Percentiles rank a stretch among this genome's conserved stretches.
Evolutionary conservation across 2,329 filamentous ascomycete genomes (phyloP).

Genomic region (Botrytis pseudocinerea): DNA sequence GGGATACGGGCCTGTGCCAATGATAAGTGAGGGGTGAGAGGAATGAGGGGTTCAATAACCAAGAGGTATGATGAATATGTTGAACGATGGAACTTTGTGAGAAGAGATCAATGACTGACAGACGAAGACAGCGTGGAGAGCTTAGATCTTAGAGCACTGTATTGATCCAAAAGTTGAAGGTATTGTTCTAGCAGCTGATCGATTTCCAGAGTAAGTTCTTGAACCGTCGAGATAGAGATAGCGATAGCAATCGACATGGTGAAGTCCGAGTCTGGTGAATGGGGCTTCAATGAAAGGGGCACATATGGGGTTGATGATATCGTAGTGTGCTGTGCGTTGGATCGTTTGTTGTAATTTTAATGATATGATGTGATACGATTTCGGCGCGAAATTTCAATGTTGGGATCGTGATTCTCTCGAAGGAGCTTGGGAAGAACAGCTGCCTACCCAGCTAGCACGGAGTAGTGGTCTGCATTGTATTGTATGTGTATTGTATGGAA

Average conservation of each 20-base stretch:
- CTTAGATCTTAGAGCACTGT: slow-evolving; percentile 58
- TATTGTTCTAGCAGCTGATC: slow-evolving; percentile 48
- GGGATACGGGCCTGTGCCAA: not conserved
- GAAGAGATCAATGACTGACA: slow-evolving; percentile 49
- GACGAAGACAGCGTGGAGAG: slow-evolving; percentile 55
- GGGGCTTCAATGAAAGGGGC: not conserved
- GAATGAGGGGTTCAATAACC: not conserved
- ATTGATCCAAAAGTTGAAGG: slow-evolving; percentile 64
- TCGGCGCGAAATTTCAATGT: not conserved
- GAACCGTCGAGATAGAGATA: not conserved
- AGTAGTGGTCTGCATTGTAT: not conserved
- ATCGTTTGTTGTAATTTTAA: not conserved
- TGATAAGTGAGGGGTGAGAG: slow-evolving; percentile 10
- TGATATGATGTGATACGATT: not conserved
- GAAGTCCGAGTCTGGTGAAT: not conserved
- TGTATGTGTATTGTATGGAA: no score
- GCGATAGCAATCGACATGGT: not conserved
- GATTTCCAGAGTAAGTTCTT: slow-evolving; percentile 13
- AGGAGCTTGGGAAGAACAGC: not conserved
- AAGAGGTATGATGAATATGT: not conserved
- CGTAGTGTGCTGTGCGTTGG: not conserved
- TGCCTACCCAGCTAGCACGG: not conserved
- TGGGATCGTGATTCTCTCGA: not conserved
- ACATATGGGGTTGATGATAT: not conserved
- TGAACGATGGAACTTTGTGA: slow-evolving; percentile 54